A percentile compares a stretch with the other conserved stretches of the same genome.
Evolutionary conservation across 352 stramenopile genomes (phyloP).

Genomic region (Globisporangium mamillatum): DNA sequence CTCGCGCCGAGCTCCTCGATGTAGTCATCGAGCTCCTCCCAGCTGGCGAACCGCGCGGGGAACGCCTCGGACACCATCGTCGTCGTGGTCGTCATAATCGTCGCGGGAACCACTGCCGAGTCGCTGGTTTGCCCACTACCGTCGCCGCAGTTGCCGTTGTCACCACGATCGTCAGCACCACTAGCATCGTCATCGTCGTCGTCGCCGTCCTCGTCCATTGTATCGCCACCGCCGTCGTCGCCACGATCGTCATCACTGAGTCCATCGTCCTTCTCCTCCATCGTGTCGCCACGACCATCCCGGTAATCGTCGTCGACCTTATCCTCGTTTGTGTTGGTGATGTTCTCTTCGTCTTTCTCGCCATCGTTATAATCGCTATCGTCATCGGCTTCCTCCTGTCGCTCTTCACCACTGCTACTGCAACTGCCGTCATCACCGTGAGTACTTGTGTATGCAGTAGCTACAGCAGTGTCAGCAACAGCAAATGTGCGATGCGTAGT

Average conservation of each 20-base stretch:
- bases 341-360: not conserved
- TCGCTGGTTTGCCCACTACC: not conserved
- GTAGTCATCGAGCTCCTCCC: conserved; percentile 8
- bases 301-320: not conserved
- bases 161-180: not conserved
- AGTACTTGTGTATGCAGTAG: too few relatives aligned
- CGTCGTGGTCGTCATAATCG: not conserved
- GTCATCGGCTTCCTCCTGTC: too few relatives aligned
- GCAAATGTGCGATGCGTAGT: too few relatives aligned
- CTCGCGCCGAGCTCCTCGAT: conserved; percentile 5
- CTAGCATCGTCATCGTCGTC: not conserved
- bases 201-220: not conserved
- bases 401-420: too few relatives aligned
- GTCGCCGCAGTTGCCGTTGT: not conserved
- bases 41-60: conserved; percentile 3
- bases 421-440: too few relatives aligned
- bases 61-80: conserved; percentile 4
- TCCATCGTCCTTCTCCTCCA: too few relatives aligned
- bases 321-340: not conserved
- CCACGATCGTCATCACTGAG: too few relatives aligned
- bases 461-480: too few relatives aligned
- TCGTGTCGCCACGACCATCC: not conserved
- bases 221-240: not conserved
- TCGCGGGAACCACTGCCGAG: too few relatives aligned
- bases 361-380: too few relatives aligned